Percentiles rank a stretch among this genome's conserved stretches.
Evolutionary conservation across 179 eudicot genomes (phyloP).

Genomic region (Amaranthus tricolor): DNA sequence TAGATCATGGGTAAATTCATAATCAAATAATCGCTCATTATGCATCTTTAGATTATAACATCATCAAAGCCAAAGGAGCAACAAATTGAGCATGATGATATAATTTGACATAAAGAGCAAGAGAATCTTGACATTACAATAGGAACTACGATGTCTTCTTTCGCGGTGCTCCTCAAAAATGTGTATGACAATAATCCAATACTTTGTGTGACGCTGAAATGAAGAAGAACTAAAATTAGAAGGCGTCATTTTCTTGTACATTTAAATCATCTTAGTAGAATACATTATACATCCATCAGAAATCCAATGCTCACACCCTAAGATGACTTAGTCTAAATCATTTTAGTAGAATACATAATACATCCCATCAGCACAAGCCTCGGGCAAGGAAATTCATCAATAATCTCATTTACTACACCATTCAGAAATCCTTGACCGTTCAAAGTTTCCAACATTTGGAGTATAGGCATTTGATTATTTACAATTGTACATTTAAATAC

Average conservation of each 20-base stretch:
- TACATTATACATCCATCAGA: not conserved
- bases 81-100: not conserved
- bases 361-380: not conserved
- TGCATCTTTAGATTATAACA: no score
- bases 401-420: not conserved
- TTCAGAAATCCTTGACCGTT: not conserved
- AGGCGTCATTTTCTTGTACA: not conserved
- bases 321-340: not conserved
- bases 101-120: not conserved
- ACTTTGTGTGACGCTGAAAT: slow-evolving; percentile 68
- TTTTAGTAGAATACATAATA: not conserved
- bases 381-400: not conserved
- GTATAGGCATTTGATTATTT: no score
- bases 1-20: no score
- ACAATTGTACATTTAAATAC: no score
- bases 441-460: no score
- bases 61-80: not conserved
- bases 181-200: slow-evolving; percentile 87
- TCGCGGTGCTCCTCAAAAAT: slow-evolving; percentile 75
- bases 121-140: slow-evolving; percentile 48
- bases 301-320: slow-evolving; percentile 3
- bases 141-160: slow-evolving; percentile 93
- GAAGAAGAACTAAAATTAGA: slow-evolving; percentile 13
- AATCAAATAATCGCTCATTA: no score
- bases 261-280: not conserved